These are phyloP conservation scores for Tylopilus subfusipes DNA, from an alignment of 768 basidiomycete genomes.

Conservation along the genomic window DNA sequence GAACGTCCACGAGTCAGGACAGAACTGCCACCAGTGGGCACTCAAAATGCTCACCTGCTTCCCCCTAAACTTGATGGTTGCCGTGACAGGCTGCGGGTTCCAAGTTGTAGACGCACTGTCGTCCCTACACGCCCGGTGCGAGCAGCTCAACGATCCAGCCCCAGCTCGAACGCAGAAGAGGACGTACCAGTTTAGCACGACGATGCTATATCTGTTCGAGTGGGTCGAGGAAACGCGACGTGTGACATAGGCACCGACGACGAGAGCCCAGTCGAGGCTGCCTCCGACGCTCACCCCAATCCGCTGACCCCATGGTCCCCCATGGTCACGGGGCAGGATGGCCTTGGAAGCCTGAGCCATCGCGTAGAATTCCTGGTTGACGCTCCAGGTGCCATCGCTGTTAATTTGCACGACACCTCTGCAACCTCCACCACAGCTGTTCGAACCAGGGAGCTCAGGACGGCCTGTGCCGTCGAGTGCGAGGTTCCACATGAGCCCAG, in stretches of 20 bases:
- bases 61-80: conserved; percentile 64
- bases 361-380: conserved; percentile 75
- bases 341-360: conserved; percentile 78
- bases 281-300: conserved; percentile 64
- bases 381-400: conserved; percentile 54
- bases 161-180: neutral
- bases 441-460: conserved; percentile 63
- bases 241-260: conserved; percentile 67
- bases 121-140: conserved; percentile 32
- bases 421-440: conserved; percentile 64
- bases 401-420: conserved; percentile 66
- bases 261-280: conserved; percentile 50
- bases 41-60: conserved; percentile 43
- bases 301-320: conserved; percentile 66
- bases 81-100: conserved; percentile 50
- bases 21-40: neutral
- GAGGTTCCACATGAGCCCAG: conserved; percentile 73
- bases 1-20: neutral
- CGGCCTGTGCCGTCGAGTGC: conserved; percentile 60
- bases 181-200: conserved; percentile 65
- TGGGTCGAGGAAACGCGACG: conserved; percentile 49
- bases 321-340: conserved; percentile 61
- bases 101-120: conserved; percentile 48
- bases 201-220: conserved; percentile 63
- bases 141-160: neutral